These are phyloP conservation scores for Solanum medicagineum DNA, from an alignment of 257 asterid genomes.

Conservation along the genomic window DNA sequence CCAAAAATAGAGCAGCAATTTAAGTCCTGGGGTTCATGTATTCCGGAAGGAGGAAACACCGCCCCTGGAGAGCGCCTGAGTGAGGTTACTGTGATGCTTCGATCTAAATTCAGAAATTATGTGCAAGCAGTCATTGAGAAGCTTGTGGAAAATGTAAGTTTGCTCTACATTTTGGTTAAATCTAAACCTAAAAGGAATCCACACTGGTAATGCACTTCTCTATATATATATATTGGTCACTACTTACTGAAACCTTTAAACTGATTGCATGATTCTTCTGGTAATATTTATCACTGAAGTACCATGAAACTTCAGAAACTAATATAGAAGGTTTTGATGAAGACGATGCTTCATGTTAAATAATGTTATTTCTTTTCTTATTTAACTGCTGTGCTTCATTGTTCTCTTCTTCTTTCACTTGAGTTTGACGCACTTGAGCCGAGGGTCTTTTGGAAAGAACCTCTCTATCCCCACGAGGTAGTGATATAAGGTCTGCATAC, in stretches of 20 bases:
- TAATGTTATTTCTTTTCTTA: not conserved
- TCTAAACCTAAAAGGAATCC: not conserved
- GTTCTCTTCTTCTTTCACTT: too few species aligned
- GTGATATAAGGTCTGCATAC: too few species aligned
- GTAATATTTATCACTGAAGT: not conserved
- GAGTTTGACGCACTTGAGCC: too few species aligned
- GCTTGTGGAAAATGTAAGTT: constrained; percentile 39
- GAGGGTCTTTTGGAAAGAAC: too few species aligned
- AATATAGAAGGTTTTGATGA: not conserved
- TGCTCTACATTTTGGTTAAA: not conserved
- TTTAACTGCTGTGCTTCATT: too few species aligned
- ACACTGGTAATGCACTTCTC: not conserved
- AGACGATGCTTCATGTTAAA: not conserved
- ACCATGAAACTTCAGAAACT: not conserved
- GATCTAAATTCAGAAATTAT: constrained; percentile 43
- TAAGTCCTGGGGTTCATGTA: constrained; percentile 40
- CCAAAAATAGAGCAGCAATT: constrained; percentile 34
- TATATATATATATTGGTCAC: not conserved
- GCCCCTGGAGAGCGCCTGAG: constrained; percentile 42
- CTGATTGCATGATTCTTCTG: not conserved
- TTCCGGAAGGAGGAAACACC: constrained; percentile 30
- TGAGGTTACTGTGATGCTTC: constrained; percentile 43
- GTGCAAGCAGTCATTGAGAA: constrained; percentile 45
- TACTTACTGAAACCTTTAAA: not conserved
- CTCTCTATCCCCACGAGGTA: too few species aligned